Evolutionary conservation across 148 eudicot genomes (phyloP).

Genomic region (Hydrangea macrophylla): DNA sequence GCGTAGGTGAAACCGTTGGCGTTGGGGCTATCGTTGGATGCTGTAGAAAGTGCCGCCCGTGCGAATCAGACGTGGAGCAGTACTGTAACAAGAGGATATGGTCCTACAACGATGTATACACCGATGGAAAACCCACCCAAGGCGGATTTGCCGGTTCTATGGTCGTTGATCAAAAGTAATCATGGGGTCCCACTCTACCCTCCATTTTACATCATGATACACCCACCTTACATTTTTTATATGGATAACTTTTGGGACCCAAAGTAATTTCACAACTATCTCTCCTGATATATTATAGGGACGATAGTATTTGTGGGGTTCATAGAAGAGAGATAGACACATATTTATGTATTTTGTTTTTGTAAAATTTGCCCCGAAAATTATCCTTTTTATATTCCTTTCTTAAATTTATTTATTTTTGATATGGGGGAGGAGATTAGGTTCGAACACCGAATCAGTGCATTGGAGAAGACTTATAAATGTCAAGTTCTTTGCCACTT

Average conservation of each 20-base stretch:
- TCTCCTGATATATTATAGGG: too few relatives aligned
- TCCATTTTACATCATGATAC: background rate
- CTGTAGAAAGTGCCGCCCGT: slow-evolving; percentile 64
- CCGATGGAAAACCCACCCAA: slow-evolving; percentile 89
- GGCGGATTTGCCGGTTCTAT: slow-evolving; percentile 80
- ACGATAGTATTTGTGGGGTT: too few relatives aligned
- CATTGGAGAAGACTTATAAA: too few relatives aligned
- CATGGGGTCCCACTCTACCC: background rate
- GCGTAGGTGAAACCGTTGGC: slow-evolving; percentile 65
- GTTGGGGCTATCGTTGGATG: slow-evolving; percentile 69
- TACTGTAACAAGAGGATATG: slow-evolving; percentile 91
- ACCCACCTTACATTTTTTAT: background rate
- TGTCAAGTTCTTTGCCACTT: too few relatives aligned
- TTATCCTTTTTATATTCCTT: too few relatives aligned
- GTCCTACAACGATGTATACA: slow-evolving; percentile 87
- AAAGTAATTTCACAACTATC: background rate
- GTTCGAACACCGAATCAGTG: too few relatives aligned
- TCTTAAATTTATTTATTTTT: too few relatives aligned
- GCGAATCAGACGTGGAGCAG: slow-evolving; percentile 69
- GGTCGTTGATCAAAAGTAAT: slow-evolving; percentile 81
- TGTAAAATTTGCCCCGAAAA: too few relatives aligned
- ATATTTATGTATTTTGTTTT: too few relatives aligned
- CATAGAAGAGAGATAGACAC: too few relatives aligned
- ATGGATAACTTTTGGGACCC: too few relatives aligned
- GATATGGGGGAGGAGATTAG: too few relatives aligned